phyloP scores from a whole-genome alignment of 352 stramenopile genomes.

The Globisporangium recalcitrans region DNA sequence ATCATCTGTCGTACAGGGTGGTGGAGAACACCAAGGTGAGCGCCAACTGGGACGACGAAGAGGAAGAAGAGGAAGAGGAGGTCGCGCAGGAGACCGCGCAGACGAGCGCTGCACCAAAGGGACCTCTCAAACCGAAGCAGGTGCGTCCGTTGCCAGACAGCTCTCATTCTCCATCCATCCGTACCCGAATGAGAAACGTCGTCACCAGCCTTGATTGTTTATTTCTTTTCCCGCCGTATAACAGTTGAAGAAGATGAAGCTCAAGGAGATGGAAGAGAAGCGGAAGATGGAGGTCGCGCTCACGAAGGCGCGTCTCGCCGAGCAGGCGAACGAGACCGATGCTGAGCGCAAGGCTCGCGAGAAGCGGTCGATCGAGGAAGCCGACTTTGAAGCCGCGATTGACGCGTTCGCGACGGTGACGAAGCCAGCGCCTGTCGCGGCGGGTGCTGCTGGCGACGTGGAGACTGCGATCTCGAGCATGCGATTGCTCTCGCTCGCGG shows the following conservation, averaged over 20 bases:
- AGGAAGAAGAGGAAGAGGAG: slow-evolving; percentile 64
- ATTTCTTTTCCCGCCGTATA: too few species aligned
- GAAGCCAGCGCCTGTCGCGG: slow-evolving; percentile 26
- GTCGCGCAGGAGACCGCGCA: slow-evolving; percentile 20
- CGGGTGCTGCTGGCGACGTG: slow-evolving; percentile 23
- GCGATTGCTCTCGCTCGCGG: slow-evolving; percentile 63
- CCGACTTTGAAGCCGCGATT: slow-evolving; percentile 72
- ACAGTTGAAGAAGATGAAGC: slow-evolving; percentile 80
- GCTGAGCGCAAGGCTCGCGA: slow-evolving; percentile 57
- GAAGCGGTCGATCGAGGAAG: slow-evolving; percentile 57
- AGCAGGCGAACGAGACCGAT: slow-evolving; percentile 60
- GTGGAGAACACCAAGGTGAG: slow-evolving; percentile 34
- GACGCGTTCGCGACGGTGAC: slow-evolving; percentile 61
- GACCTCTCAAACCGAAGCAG: slow-evolving; percentile 75
- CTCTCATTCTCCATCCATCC: neutral
- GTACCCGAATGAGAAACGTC: neutral
- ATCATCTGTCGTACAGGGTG: slow-evolving; percentile 23
- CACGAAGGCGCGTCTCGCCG: slow-evolving; percentile 65
- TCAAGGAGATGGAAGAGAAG: slow-evolving; percentile 85
- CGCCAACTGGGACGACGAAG: slow-evolving; percentile 73
- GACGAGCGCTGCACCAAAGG: slow-evolving; percentile 31
- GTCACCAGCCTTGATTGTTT: too few species aligned
- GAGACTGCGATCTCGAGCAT: slow-evolving; percentile 49
- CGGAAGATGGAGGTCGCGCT: slow-evolving; percentile 69
- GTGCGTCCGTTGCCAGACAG: slow-evolving; percentile 9